Evolutionary conservation across 306 rosid genomes (phyloP), one percentile per base, ranked within the genome.

Genomic region (Cicer chorassanicum): DNA sequence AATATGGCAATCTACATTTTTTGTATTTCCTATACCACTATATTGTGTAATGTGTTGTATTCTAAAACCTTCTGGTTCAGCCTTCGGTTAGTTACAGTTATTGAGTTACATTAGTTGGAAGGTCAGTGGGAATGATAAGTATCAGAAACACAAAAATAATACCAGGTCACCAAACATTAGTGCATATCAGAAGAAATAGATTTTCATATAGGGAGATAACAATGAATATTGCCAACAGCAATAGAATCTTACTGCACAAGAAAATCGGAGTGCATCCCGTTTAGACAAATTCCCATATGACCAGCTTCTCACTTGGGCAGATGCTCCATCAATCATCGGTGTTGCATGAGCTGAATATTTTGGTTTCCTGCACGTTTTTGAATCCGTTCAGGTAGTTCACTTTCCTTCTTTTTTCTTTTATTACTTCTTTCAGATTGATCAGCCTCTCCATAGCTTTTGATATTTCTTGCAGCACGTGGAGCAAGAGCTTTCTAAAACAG

Each of bases 391-490:
- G 81, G 86, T 76, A 85, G 96, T 74, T 91, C 96, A 74, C 83
- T 53, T 76, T 89, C 97, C 76, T 85, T 94, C 86, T 92, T 92
- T 85, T 88, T 94, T 51, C 99, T 87, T 80, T 94, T 94, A 84
- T 65, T 92, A 82, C 86, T 89, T 70, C 83, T 90, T 80, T 87
- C 97, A 24, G 85, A 78, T 60, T 82, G 95, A 77, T 87, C 82
- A 68, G 83, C 88, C 79, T 94, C 99, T 0, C 95, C 96, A 78
- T 94, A 94, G 68, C 97, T 92, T 85, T 90, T 94, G 21, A 84
- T 92, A 82, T 87, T 90, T 76, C 97, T 85, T 6, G 95, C 96
- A 82, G 97, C 88, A 65, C 99, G 97, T 48, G 99, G 99, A 82
- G 29, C 99, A 69, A 90, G 85, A 66, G 93, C 90, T 18, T 94